phyloP scores from a whole-genome alignment of 371 early-diverging fungal species.

The Thermomucor indicae-seudaticae region DNA sequence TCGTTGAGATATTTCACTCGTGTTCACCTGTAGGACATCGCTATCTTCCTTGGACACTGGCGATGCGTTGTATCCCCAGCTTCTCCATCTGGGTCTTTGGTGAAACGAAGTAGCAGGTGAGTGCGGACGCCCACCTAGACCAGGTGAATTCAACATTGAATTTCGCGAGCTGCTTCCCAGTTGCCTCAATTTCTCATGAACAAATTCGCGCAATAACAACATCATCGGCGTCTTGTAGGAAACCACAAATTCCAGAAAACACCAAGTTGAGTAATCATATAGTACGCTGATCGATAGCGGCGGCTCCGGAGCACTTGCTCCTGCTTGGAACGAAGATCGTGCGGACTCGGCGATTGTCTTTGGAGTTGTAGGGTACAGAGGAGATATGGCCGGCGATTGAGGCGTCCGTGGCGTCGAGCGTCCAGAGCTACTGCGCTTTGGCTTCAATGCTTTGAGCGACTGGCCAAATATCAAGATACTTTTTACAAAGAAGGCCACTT shows the following conservation, averaged over 20 bases:
- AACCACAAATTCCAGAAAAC: conserved; percentile 51
- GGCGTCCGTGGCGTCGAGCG: conserved; percentile 13
- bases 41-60: too few relatives aligned
- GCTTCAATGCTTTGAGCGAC: conserved; percentile 13
- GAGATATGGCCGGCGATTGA: conserved; percentile 12
- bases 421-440: conserved; percentile 5
- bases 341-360: conserved; percentile 3
- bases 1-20: not conserved
- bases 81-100: conserved; percentile 14
- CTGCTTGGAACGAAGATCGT: conserved; percentile 6
- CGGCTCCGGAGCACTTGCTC: conserved; percentile 4
- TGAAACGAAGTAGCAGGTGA: not conserved
- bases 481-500: conserved; percentile 34
- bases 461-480: conserved; percentile 37
- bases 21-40: not conserved
- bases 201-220: conserved; percentile 44
- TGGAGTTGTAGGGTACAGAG: conserved; percentile 7
- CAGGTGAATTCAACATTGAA: conserved; percentile 2
- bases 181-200: conserved; percentile 41
- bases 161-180: conserved; percentile 2
- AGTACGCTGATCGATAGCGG: conserved; percentile 18
- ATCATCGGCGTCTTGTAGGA: conserved; percentile 48
- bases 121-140: too few relatives aligned
- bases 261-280: conserved; percentile 54
- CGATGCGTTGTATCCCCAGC: too few relatives aligned